phyloP scores from a whole-genome alignment of 2,329 filamentous ascomycete genomes.

The Rutstroemia sp. region DNA sequence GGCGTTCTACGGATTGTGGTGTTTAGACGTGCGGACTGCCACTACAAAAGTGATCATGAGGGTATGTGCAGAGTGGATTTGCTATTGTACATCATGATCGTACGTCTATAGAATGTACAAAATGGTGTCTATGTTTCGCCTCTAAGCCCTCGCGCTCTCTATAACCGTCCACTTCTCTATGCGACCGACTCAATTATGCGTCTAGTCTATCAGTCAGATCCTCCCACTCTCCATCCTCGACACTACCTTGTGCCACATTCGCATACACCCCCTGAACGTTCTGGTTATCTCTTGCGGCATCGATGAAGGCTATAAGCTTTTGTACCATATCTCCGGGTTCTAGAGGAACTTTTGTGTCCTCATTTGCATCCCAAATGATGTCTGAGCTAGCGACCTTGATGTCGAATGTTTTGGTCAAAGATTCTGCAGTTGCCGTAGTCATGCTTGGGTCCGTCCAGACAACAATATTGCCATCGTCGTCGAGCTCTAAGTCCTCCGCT shows the following conservation, averaged over 20 bases:
- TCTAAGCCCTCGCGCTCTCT: slow-evolving; percentile 7
- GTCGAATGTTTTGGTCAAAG: slow-evolving; percentile 53
- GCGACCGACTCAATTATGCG: slow-evolving; percentile 19
- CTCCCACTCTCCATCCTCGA: slow-evolving; percentile 48
- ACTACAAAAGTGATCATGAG: too few relatives aligned
- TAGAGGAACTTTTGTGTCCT: slow-evolving; percentile 64
- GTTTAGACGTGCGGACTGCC: neutral
- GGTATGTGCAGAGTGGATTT: neutral
- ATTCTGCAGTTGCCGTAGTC: slow-evolving; percentile 56
- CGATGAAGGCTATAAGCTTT: slow-evolving; percentile 52
- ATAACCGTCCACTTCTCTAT: slow-evolving; percentile 15
- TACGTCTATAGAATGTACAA: too few relatives aligned
- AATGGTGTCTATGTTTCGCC: neutral
- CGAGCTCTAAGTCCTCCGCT: slow-evolving; percentile 62
- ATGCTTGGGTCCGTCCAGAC: slow-evolving; percentile 62
- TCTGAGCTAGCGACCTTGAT: slow-evolving; percentile 67
- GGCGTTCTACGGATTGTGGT: neutral
- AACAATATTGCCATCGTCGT: slow-evolving; percentile 62
- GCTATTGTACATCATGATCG: neutral
- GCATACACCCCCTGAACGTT: slow-evolving; percentile 75
- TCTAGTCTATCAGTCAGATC: slow-evolving; percentile 46
- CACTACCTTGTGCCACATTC: slow-evolving; percentile 50
- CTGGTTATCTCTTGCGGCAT: slow-evolving; percentile 55
- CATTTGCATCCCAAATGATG: slow-evolving; percentile 78
- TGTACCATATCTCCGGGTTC: slow-evolving; percentile 48